Conservation (phyloP, 164 flowering plant species). For the Magnolia sinica region DNA sequence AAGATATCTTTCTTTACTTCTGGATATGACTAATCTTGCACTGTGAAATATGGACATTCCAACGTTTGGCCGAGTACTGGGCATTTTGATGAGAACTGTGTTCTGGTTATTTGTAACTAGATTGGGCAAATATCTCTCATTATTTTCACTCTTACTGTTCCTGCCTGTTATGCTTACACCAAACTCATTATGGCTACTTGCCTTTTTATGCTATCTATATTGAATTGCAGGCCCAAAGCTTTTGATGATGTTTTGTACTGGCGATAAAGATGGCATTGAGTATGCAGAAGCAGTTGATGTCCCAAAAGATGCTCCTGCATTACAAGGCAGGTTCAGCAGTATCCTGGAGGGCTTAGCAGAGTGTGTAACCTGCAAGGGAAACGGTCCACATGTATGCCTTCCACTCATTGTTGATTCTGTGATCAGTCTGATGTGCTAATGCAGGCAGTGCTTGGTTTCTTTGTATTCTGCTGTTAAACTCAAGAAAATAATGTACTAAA, state of each 20-base stretch:
- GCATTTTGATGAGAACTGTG: not conserved
- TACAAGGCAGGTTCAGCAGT: constrained; percentile 22
- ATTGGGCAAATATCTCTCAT: not conserved
- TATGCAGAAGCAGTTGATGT: constrained; percentile 21
- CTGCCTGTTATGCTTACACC: not conserved
- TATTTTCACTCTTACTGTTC: not conserved
- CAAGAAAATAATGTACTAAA: too few species aligned
- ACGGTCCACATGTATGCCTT: constrained; percentile 44
- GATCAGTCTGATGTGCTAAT: not conserved
- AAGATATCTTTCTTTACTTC: too few species aligned
- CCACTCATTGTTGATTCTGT: not conserved
- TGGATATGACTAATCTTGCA: not conserved
- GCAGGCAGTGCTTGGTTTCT: not conserved
- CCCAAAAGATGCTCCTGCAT: constrained; percentile 16
- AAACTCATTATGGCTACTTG: not conserved
- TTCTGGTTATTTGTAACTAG: not conserved
- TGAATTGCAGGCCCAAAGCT: constrained; percentile 62
- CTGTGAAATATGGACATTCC: not conserved
- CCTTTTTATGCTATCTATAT: constrained; percentile 7
- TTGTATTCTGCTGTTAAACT: too few species aligned
- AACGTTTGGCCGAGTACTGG: not conserved
- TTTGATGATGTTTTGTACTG: constrained; percentile 44
- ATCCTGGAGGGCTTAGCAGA: constrained; percentile 75
- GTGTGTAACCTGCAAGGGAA: constrained; percentile 55
- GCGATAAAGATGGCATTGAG: constrained; percentile 28